Evolutionary conservation across 1,284 basidiomycete genomes (phyloP), one percentile per base, ranked within the genome.

Genomic region (Boletus putidus): DNA sequence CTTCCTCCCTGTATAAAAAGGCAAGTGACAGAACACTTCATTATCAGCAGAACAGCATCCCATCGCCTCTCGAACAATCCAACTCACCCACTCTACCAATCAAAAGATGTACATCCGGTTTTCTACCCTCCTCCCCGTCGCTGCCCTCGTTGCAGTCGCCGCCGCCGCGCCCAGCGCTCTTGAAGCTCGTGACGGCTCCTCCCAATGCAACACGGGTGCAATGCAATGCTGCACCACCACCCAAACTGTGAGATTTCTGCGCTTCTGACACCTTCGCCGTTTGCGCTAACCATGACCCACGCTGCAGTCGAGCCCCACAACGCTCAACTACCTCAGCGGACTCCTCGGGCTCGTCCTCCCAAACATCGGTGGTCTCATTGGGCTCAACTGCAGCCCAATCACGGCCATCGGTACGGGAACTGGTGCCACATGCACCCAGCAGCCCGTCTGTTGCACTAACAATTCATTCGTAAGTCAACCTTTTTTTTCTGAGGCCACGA

Each of bases 371-470:
- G 63, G 57, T 7, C 43, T 48, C 20, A 12, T 65, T 9, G 64
- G 57, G 12, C 25, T 63, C 2, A 6, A n/a, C 8, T 65, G 64
- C 39, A 8, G 16, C 7, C 48, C 52, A 1, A 23, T 63, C 43
- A 51, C 48, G 2, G 48, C 1, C 29, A 0, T 54, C 31, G 62
- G 55, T 6, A 1, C 20, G 1, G 45, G 53, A 4, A 50, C 12
- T 8, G 46, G 50, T 18, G 25, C 27, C 14, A 3, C 10, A 3
- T 68, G 64, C 35, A 46, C 40, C 18, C 18, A 33, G 39, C 40
- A 68, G 33, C 35, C 64, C 20, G 57, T 63, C n/a, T 65, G 66
- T 5, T 68, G 64, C 54, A 49, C 21, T 10, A 43, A 25, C 9
- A 62, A 67, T 6, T 21, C 27, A 18, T 59, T 55, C 20, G 59